These are phyloP conservation scores for Parietichytrium sp. DNA, from an alignment of 108 stramenopile species.

Conservation along the genomic window DNA sequence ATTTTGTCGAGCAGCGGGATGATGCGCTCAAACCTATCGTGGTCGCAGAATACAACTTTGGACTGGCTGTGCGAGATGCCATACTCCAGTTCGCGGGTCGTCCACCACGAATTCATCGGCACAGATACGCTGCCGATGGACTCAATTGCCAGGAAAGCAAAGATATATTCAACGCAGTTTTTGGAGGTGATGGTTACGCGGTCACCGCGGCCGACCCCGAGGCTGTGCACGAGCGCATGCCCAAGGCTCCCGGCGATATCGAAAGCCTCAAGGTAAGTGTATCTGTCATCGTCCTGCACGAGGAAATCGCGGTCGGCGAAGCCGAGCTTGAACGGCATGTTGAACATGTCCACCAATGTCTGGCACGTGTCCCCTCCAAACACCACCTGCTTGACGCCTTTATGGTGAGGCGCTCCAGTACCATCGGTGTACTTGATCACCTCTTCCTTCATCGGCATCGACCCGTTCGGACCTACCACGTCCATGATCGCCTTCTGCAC, in stretches of 20 bases:
- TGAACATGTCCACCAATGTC: constrained; percentile 14
- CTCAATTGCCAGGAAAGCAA: not conserved
- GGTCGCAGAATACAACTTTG: not conserved
- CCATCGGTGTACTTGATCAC: not conserved
- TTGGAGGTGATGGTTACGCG: constrained; percentile 14
- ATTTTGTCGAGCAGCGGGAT: constrained; percentile 12
- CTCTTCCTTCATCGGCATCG: not conserved
- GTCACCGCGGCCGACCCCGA: not conserved
- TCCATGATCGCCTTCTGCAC: not conserved
- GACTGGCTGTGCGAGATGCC: not conserved
- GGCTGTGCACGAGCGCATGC: not conserved
- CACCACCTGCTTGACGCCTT: constrained; percentile 25
- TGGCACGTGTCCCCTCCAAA: not conserved
- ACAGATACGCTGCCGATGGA: not conserved
- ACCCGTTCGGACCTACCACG: not conserved
- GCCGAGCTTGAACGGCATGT: not conserved
- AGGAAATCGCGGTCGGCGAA: not conserved
- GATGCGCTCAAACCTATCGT: not conserved
- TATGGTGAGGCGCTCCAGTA: constrained; percentile 13
- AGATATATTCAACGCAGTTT: not conserved
- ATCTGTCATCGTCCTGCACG: not conserved
- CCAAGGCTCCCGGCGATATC: not conserved
- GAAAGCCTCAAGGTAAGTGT: not conserved
- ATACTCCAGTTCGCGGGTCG: constrained; percentile 6
- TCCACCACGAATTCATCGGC: constrained; percentile 28